Percentiles rank a stretch among this genome's conserved stretches.
Evolutionary conservation across 345 rosid species (phyloP).

Genomic region (Ceriops zippeliana): DNA sequence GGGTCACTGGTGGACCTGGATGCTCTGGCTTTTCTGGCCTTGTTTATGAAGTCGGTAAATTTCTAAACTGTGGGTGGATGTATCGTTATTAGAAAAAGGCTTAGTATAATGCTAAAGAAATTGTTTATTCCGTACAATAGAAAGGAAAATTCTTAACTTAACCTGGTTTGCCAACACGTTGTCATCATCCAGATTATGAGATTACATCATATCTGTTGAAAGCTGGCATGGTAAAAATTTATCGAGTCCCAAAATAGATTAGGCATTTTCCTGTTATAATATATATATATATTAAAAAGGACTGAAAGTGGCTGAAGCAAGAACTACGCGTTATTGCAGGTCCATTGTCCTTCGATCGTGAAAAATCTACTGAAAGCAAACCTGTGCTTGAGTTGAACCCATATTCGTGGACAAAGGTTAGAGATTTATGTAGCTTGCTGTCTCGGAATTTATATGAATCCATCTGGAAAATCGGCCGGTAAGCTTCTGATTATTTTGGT

Average conservation of each 20-base stretch:
- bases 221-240: too few relatives aligned
- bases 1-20: slow-evolving; percentile 27
- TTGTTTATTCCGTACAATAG: neutral
- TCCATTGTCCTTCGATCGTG: slow-evolving; percentile 30
- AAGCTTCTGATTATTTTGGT: too few relatives aligned
- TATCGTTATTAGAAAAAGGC: too few relatives aligned
- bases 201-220: neutral
- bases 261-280: neutral
- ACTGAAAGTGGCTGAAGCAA: too few relatives aligned
- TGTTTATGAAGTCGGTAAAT: slow-evolving; percentile 15
- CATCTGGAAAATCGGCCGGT: neutral
- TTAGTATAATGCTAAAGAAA: neutral
- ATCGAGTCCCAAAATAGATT: too few relatives aligned
- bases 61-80: neutral
- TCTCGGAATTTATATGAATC: neutral
- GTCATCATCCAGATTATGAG: neutral
- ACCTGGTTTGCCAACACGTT: too few relatives aligned
- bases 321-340: slow-evolving; percentile 17
- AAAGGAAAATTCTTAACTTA: too few relatives aligned
- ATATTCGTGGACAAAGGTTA: slow-evolving; percentile 44
- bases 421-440: neutral
- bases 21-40: slow-evolving; percentile 20
- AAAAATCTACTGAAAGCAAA: slow-evolving; percentile 33
- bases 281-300: too few relatives aligned
- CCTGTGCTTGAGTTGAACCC: slow-evolving; percentile 29